A percentile compares a stretch with the other conserved stretches of the same genome.
phyloP scores from a whole-genome alignment of 2,329 filamentous ascomycete genomes.

The Colletotrichum shisoi region DNA sequence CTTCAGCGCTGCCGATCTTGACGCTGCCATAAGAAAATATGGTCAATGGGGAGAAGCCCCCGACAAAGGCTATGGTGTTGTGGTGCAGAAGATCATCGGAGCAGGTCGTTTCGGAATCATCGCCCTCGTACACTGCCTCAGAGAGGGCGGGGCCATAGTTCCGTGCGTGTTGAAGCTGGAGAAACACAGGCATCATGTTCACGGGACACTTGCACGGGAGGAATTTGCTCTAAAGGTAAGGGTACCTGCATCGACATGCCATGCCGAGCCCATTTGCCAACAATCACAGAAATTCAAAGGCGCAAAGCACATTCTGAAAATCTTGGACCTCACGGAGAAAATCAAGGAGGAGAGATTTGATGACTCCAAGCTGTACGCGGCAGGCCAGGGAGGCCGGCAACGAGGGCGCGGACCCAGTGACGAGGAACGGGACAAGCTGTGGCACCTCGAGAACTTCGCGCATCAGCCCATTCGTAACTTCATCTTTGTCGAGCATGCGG shows the following conservation, averaged over 20 bases:
- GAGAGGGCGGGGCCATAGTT: not conserved
- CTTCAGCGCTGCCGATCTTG: slow-evolving; percentile 8
- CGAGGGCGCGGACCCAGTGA: not conserved
- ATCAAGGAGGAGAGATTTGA: slow-evolving; percentile 23
- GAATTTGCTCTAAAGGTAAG: slow-evolving; percentile 31
- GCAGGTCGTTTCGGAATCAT: slow-evolving; percentile 44
- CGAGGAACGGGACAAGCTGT: slow-evolving; percentile 11
- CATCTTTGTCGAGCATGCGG: slow-evolving; percentile 44
- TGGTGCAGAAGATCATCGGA: slow-evolving; percentile 44
- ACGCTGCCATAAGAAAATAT: not conserved
- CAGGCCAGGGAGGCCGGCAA: not conserved
- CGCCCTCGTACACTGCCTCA: slow-evolving; percentile 32
- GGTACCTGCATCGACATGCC: not conserved
- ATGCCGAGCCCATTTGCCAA: not conserved
- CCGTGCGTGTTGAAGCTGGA: slow-evolving; percentile 32
- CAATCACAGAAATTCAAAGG: slow-evolving; percentile 42
- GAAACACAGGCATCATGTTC: not conserved
- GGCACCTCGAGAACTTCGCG: slow-evolving; percentile 13
- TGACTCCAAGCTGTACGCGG: not conserved
- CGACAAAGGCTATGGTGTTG: slow-evolving; percentile 41
- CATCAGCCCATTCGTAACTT: slow-evolving; percentile 30
- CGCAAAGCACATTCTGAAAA: slow-evolving; percentile 44
- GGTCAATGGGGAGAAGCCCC: not conserved
- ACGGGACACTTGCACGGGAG: slow-evolving; percentile 19
- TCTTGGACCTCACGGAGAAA: slow-evolving; percentile 41